Conservation (phyloP, 2,329 filamentous ascomycete genomes). For the Colletotrichum musicola region DNA sequence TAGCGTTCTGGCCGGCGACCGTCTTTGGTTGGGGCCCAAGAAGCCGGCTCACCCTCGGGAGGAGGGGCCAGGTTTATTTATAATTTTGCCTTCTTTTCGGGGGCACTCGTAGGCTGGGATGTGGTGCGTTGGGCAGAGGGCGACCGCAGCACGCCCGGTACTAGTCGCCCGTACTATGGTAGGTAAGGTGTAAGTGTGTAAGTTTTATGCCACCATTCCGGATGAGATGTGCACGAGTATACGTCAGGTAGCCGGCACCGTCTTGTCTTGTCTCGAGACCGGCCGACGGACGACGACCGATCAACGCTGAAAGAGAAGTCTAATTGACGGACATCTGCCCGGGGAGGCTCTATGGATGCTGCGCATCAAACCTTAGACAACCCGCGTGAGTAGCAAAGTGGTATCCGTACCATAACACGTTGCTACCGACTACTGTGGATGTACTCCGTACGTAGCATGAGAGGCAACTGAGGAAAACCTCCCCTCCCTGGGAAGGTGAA, state of each 20-base stretch:
- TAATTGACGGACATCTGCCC: no score
- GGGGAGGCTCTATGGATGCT: no score
- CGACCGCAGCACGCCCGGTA: neutral
- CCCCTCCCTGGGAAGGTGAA: no score
- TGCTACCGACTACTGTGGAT: no score
- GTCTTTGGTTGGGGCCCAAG: slow-evolving; percentile 36
- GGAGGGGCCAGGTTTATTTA: slow-evolving; percentile 34
- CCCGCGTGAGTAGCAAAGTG: no score
- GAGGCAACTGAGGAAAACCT: no score
- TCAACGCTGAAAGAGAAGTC: no score
- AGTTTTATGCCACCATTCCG: slow-evolving; percentile 20
- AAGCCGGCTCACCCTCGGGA: slow-evolving; percentile 37
- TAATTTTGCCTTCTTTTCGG: slow-evolving; percentile 24
- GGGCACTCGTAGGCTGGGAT: slow-evolving; percentile 16
- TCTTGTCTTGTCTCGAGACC: neutral
- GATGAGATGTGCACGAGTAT: neutral
- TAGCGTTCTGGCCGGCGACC: slow-evolving; percentile 22
- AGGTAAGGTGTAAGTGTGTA: neutral
- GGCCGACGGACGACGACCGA: no score
- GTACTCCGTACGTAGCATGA: no score
- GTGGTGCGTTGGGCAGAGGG: slow-evolving; percentile 3
- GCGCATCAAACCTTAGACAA: no score
- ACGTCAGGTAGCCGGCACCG: neutral
- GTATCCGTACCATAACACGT: no score
- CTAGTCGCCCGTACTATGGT: no score